A percentile compares a stretch with the other conserved stretches of the same genome.
phyloP scores from a whole-genome alignment of 23 red algal genomes.

The Gracilaria gracilis region DNA sequence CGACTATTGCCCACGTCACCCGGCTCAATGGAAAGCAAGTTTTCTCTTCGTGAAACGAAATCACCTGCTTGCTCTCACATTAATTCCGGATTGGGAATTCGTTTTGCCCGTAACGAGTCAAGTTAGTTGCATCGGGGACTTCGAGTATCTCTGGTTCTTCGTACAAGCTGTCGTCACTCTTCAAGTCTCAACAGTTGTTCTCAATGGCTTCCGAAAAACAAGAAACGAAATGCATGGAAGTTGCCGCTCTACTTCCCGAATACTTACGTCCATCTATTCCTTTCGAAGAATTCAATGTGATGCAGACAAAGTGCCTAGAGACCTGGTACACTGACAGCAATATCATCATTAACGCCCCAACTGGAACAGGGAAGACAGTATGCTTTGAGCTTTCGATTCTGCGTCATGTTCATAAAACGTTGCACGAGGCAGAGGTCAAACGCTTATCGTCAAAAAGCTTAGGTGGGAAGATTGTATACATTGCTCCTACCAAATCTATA shows the following conservation, averaged over 20 bases:
- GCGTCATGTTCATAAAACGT: conserved; percentile 35
- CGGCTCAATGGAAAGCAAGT: too few species aligned
- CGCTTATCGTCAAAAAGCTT: conserved; percentile 8
- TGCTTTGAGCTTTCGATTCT: conserved; percentile 84
- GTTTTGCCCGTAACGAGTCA: too few species aligned
- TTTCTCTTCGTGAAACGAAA: not conserved
- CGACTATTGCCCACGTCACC: too few species aligned
- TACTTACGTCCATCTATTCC: conserved; percentile 34
- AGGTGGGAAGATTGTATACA: conserved; percentile 39
- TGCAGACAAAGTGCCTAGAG: conserved; percentile 74
- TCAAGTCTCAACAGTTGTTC: too few species aligned
- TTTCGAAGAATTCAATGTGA: conserved; percentile 65
- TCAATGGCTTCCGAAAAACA: not conserved
- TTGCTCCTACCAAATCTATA: conserved; percentile 58
- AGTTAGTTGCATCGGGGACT: too few species aligned
- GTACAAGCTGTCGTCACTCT: not conserved
- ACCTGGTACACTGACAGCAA: conserved; percentile 63
- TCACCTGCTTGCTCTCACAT: not conserved
- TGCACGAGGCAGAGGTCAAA: not conserved
- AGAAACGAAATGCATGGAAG: conserved; percentile 3
- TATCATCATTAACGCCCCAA: conserved; percentile 74
- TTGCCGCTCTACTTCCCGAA: conserved; percentile 24
- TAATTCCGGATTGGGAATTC: not conserved
- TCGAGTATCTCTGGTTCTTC: too few species aligned
- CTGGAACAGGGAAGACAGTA: conserved; percentile 71